Conservation (phyloP, 2,329 filamentous ascomycete species). For the Annulohypoxylon truncatum region DNA sequence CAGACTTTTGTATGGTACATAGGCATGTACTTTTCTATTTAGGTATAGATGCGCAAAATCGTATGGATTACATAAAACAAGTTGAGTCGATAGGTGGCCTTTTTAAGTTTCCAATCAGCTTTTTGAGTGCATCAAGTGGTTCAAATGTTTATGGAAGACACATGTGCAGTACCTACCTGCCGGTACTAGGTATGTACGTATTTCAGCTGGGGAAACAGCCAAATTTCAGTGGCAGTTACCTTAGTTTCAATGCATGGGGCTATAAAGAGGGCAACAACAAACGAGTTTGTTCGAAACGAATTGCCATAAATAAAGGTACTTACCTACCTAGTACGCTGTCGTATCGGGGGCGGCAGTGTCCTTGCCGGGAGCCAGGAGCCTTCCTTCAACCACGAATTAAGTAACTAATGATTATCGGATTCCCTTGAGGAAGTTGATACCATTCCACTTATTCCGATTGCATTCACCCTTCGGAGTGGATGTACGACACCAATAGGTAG, state of each 20-base stretch:
- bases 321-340: constrained; percentile 7
- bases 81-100: background rate
- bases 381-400: constrained; percentile 22
- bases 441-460: background rate
- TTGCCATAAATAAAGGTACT: constrained; percentile 16
- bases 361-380: constrained; percentile 7
- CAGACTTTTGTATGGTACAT: background rate
- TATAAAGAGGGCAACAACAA: constrained; percentile 14
- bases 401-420: constrained; percentile 15
- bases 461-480: constrained; percentile 26
- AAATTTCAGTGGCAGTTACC: constrained; percentile 6
- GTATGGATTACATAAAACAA: constrained; percentile 8
- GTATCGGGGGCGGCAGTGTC: constrained; percentile 9
- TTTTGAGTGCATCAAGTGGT: background rate
- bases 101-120: constrained; percentile 2
- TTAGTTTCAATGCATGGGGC: background rate
- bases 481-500: constrained; percentile 20
- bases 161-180: background rate
- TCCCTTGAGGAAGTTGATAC: constrained; percentile 10
- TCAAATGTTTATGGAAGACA: background rate
- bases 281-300: constrained; percentile 19
- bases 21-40: background rate
- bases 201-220: background rate
- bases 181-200: too few relatives aligned
- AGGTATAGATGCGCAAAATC: background rate